Conservation (phyloP, 768 basidiomycete species). For the Rhodosporidiobolus odoratus region DNA sequence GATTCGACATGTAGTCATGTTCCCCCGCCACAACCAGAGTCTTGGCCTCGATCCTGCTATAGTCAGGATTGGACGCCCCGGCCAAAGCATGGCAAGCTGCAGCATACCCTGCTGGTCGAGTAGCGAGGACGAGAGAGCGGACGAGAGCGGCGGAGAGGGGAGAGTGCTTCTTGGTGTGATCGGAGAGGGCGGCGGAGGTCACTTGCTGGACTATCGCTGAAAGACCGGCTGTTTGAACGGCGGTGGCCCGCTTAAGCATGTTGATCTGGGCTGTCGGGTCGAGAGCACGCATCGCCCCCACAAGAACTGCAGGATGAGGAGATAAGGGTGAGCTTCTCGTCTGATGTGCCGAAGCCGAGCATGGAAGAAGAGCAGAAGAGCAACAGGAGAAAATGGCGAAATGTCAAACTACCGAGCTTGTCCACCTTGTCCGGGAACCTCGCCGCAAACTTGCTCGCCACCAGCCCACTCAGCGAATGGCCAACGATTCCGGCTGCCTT, state of each 20-base stretch:
- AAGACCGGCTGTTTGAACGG: constrained; percentile 6
- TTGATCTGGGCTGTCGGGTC: not conserved
- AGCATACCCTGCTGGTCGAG: constrained; percentile 7
- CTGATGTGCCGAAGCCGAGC: no score
- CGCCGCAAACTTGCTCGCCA: constrained; percentile 21
- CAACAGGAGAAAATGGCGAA: not conserved
- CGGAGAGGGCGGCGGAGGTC: constrained; percentile 13
- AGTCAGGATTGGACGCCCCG: constrained; percentile 7
- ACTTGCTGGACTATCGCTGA: constrained; percentile 10
- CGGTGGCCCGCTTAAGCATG: constrained; percentile 15
- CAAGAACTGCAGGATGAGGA: constrained; percentile 9
- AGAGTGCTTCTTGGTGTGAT: not conserved
- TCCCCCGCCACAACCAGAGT: constrained; percentile 16
- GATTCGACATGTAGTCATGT: constrained; percentile 16
- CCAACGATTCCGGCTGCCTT: constrained; percentile 23
- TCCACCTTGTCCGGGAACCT: constrained; percentile 16
- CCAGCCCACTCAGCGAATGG: constrained; percentile 30
- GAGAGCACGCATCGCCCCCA: constrained; percentile 27
- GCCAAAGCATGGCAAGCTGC: constrained; percentile 22
- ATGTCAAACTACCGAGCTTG: constrained; percentile 25
- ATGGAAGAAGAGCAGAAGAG: not conserved
- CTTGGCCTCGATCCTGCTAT: constrained; percentile 5
- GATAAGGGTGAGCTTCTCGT: no score
- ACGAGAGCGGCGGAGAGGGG: constrained; percentile 25
- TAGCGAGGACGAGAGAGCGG: constrained; percentile 24